phyloP scores from a whole-genome alignment of 306 rosid genomes.

The Casuarina glauca region DNA sequence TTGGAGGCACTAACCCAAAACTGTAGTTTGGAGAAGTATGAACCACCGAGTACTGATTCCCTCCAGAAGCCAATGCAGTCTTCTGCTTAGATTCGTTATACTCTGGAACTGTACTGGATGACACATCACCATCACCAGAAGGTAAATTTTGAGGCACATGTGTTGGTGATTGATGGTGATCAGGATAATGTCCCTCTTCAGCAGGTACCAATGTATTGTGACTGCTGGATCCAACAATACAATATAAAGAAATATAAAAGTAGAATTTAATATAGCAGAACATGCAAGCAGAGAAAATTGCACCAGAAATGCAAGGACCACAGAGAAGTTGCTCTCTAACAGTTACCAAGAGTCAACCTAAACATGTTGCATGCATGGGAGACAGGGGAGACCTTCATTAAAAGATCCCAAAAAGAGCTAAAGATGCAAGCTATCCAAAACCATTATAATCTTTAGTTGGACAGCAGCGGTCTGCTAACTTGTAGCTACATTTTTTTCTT shows the following conservation, averaged over 20 bases:
- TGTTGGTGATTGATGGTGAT: conserved; percentile 60
- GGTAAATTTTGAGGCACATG: conserved; percentile 53
- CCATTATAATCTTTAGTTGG: neutral
- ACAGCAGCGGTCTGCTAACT: conserved; percentile 4
- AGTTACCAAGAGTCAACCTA: neutral
- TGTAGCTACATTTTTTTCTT: neutral
- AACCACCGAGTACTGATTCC: conserved; percentile 63
- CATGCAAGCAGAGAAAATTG: conserved; percentile 2
- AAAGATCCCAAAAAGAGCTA: neutral
- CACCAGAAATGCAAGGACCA: conserved; percentile 11
- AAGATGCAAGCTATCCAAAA: neutral
- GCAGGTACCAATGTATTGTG: conserved; percentile 51
- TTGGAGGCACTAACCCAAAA: conserved; percentile 75
- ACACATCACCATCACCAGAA: conserved; percentile 61
- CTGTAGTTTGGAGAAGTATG: conserved; percentile 62
- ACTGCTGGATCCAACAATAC: conserved; percentile 41
- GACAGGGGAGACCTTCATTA: neutral
- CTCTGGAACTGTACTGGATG: conserved; percentile 63
- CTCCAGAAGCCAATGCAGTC: conserved; percentile 62
- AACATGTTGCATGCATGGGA: neutral
- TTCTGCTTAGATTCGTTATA: conserved; percentile 71
- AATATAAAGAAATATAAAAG: conserved; percentile 19
- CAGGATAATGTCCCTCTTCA: conserved; percentile 67
- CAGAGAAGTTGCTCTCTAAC: conserved; percentile 19
- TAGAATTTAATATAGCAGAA: neutral